phyloP scores from a whole-genome alignment of 257 asterid genomes.

The Striga asiatica region DNA sequence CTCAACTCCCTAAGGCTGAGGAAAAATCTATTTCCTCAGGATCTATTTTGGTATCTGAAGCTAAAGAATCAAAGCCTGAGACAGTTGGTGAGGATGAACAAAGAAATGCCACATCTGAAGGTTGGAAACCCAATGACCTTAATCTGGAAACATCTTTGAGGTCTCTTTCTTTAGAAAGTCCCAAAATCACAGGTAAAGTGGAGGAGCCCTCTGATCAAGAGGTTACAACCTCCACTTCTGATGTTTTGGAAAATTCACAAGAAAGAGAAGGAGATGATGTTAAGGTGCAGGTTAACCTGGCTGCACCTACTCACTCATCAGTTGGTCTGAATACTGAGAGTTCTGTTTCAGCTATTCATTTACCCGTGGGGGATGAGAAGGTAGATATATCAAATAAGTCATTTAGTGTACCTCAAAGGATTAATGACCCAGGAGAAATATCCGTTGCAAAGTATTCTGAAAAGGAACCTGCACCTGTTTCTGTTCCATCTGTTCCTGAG shows the following conservation, averaged over 20 bases:
- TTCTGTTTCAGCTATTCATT: constrained; percentile 15
- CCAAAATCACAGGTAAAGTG: constrained; percentile 13
- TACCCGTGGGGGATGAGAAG: constrained; percentile 18
- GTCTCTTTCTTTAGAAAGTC: constrained; percentile 26
- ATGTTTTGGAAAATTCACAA: constrained; percentile 13
- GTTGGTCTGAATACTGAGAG: constrained; percentile 8
- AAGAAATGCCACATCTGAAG: constrained; percentile 23
- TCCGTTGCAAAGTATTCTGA: constrained; percentile 19
- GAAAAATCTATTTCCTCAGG: constrained; percentile 16
- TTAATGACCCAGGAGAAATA: constrained; percentile 20
- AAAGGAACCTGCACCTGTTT: constrained; percentile 22
- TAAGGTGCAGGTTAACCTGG: constrained; percentile 14
- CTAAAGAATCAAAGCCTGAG: constrained; percentile 23
- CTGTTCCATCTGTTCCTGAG: constrained; percentile 24
- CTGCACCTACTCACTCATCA: constrained; percentile 16
- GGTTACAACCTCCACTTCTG: constrained; percentile 19
- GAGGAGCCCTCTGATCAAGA: constrained; percentile 24
- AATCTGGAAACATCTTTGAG: constrained; percentile 21
- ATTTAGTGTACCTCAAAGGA: constrained; percentile 12
- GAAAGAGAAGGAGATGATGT: constrained; percentile 19
- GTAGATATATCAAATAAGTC: constrained; percentile 12
- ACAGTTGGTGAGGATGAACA: constrained; percentile 19
- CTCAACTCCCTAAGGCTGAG: constrained; percentile 26
- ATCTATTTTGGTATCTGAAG: constrained; percentile 21
- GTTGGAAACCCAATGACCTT: constrained; percentile 7